Evolutionary conservation across 768 basidiomycete genomes (phyloP).

Genomic region (Rhodocollybia butyracea): DNA sequence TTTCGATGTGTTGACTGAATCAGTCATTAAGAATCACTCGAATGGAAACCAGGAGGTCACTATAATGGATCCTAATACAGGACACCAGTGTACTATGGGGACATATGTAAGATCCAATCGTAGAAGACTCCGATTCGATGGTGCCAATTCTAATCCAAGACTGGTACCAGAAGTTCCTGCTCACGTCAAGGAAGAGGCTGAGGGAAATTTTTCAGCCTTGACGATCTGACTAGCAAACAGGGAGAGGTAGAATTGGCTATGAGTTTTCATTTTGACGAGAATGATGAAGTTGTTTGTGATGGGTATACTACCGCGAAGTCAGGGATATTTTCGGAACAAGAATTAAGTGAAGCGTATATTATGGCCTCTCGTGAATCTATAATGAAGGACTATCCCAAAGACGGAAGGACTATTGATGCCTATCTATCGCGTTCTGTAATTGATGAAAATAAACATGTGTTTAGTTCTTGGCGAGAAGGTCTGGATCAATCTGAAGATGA

Average conservation of each 20-base stretch:
- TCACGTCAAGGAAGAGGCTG: neutral
- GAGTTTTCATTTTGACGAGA: too few relatives aligned
- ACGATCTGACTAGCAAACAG: constrained; percentile 2
- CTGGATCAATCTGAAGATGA: neutral
- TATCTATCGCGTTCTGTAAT: too few relatives aligned
- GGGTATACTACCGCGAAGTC: too few relatives aligned
- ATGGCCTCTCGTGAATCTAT: neutral
- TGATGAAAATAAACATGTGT: neutral
- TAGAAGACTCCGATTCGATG: neutral
- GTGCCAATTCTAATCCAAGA: neutral
- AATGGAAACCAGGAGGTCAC: neutral
- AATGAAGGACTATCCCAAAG: neutral
- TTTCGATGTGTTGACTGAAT: neutral
- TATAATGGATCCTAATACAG: neutral
- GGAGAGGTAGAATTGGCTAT: neutral
- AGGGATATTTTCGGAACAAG: too few relatives aligned
- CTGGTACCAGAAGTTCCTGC: neutral
- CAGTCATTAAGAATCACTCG: neutral
- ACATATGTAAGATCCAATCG: neutral
- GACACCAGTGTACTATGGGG: neutral
- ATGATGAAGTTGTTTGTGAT: too few relatives aligned
- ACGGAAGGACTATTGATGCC: neutral
- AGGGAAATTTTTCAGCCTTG: neutral
- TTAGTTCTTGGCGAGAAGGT: neutral
- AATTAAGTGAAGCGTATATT: neutral